Base-by-base conservation (phyloP, 371 early-diverging fungal species). In the Mucor irregularis region DNA sequence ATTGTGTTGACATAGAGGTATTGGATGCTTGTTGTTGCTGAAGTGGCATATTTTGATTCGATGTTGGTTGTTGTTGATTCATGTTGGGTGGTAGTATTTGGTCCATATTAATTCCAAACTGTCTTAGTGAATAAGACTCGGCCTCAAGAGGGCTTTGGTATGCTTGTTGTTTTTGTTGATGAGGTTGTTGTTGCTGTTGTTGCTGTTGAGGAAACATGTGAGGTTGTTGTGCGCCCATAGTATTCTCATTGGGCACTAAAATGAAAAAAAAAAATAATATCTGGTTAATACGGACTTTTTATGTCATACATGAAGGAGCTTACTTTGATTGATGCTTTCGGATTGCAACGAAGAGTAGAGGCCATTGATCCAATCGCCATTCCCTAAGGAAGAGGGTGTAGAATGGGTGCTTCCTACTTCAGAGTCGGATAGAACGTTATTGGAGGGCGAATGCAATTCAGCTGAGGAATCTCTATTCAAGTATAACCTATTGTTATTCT, bases 311-410 rank as follows among this genome's bases (percentile, higher is more conserved):
- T 5, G 7, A 39, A 39, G 11, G 10, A 14, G 34, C 28, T 51
- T 66, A 66, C 60, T 21, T 58, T 56, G 61, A 14, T 16, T 22
- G 7, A 30, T 30, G 35, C 26, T 55, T 1, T 59, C 56, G 1
- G 37, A 33, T 25, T 74, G 71, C 16, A 63, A 16, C 11, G 45
- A 55, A 19, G 71, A 61, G 37, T 64, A 73, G 13, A 76, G 52
- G 3, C 73, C 73, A 49, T 68, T 70, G 38, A 76, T 68, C 73
- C 76, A 76, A 14, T 76, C 76, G 14, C 66, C 73, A 44, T 65
- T 67, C 4, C 54, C 37, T 6, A 57, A 22, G 4, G 66, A 67
- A 3, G 68, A 48, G 2, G 71, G 64, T 5, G 50, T 65, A 3
- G 73, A 70, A 2, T 59, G 53, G 3, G 58, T 46, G 44, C 69